Evolutionary conservation across 768 basidiomycete genomes (phyloP), one percentile per base, ranked within the genome.

Genomic region (Chlorophyllum brunneum): DNA sequence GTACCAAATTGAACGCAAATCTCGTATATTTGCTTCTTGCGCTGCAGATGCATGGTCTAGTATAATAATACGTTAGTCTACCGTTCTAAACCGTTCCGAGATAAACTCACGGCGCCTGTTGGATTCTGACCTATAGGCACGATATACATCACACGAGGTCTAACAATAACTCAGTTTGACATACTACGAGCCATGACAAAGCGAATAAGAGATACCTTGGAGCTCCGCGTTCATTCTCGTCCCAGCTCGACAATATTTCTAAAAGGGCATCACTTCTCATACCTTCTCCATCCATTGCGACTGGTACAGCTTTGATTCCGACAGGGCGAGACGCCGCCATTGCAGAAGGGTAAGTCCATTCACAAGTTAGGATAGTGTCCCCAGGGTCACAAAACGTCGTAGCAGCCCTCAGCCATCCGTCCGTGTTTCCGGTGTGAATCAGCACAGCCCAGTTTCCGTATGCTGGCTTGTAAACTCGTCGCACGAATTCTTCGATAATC

Each of bases 61-160:
- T 48, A 31, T 24, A 50, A 33, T 16, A n/a, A 36, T 54, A 20
- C 46, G 22, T 34, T 15, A 37, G 29, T 48, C 27, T 18, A 43
- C 27, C 13, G 31, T 33, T 29, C 7, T 42, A 36, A 27, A 36
- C 16, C 27, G 16, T 33, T 13, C 9, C 13, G 49, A 56, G 38
- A 24, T 15, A 45, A 24, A 70, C 81, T 68, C 54, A 86, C 84
- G 20, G 78, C 70, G 16, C 91, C 91, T 4, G 82, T 85, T 4
- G 90, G 92, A 65, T 93, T 93, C 68, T 93, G 89, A 23, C 88
- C 88, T n/a, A 88, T 75, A 0, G 89, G 87, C 10, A 90, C 73
- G 3, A 82, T 86, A 63, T 89, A 89, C 66, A 89, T 73, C 26
- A 88, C 77, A 59, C 78, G 84, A 33, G 86, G 86, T 31, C 85